Percentiles rank a stretch among this genome's conserved stretches.
Evolutionary conservation across 257 asterid species (phyloP).

Genomic region (Avicennia marina): DNA sequence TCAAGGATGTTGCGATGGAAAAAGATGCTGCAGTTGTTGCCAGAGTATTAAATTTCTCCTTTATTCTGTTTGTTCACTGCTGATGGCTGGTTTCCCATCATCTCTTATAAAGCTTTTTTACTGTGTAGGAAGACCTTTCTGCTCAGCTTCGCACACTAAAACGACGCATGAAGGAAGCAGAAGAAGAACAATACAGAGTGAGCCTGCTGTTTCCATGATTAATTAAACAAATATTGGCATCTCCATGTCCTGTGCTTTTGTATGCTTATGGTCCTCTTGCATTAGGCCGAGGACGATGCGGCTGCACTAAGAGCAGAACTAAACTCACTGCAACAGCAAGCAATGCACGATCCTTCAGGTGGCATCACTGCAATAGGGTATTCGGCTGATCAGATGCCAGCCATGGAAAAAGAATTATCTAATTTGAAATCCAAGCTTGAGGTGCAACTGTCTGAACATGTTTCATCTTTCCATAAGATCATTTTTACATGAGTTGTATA

Average conservation of each 20-base stretch:
- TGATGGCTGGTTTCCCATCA: background rate
- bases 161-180: conserved; percentile 88
- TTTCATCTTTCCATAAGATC: conserved; percentile 14
- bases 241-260: background rate
- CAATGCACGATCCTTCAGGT: conserved; percentile 47
- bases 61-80: conserved; percentile 5
- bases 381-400: conserved; percentile 68
- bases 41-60: conserved; percentile 47
- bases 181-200: conserved; percentile 97
- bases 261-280: conserved; percentile 22
- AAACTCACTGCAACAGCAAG: conserved; percentile 80
- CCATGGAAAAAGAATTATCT: conserved; percentile 71
- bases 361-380: conserved; percentile 37
- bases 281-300: conserved; percentile 97
- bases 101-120: conserved; percentile 22
- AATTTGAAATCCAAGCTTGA: conserved; percentile 72
- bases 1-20: conserved; percentile 97
- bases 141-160: conserved; percentile 89
- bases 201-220: conserved; percentile 22
- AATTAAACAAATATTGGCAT: conserved; percentile 8
- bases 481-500: conserved; percentile 13
- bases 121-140: conserved; percentile 85
- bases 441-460: conserved; percentile 40
- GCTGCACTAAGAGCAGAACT: conserved; percentile 88
- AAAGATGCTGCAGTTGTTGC: conserved; percentile 99